Evolutionary conservation across 1,139 yeast genomes (phyloP), one percentile per base, ranked within the genome.

Genomic region (Hyphopichia khmerensis): DNA sequence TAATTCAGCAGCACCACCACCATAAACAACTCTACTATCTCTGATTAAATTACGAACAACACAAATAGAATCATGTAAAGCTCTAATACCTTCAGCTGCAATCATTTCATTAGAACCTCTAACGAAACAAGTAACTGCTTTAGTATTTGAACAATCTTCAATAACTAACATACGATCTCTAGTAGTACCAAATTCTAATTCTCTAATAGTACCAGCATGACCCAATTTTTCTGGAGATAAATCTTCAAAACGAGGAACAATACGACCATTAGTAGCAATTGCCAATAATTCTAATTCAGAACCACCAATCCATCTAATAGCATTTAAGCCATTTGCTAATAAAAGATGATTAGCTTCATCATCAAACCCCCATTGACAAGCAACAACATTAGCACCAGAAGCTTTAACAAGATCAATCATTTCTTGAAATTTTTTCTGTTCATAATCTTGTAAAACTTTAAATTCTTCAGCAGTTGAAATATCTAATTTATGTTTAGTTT

Each of bases 331-430:
- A 65, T 91, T 89, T 55, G 95, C 88, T 55, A 91, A 74, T 49
- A 93, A 76, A 60, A 93, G 72, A 65, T 95, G 97, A 67, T 93
- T 95, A 36, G 99, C 99, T 71, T 95, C 99, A 65, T 95, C 99
- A 63, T 95, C 99, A 60, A 95, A 95, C 13, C 99, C 99, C 99
- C 99, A 93, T 72, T 93, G 99, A 70, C 99, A 93, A 33, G 95
- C 95, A 44, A 93, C 99, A 41, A 91, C 81, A 62, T 91, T 93
- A 30, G 99, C 99, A 30, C 99, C 99, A 0, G 96, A 77, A 18
- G 77, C 80, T 67, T 95, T 91, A 43, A 93, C 96, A 48, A 77
- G 72, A 48, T 84, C 79, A 48, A 93, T 90, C 99, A 95, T 93
- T 62, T 88, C 90, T 61, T 77, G 81, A 61, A 93, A 95, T 64